Base-by-base conservation (phyloP, 2,329 filamentous ascomycete species). In the Talaromyces sp. region DNA sequence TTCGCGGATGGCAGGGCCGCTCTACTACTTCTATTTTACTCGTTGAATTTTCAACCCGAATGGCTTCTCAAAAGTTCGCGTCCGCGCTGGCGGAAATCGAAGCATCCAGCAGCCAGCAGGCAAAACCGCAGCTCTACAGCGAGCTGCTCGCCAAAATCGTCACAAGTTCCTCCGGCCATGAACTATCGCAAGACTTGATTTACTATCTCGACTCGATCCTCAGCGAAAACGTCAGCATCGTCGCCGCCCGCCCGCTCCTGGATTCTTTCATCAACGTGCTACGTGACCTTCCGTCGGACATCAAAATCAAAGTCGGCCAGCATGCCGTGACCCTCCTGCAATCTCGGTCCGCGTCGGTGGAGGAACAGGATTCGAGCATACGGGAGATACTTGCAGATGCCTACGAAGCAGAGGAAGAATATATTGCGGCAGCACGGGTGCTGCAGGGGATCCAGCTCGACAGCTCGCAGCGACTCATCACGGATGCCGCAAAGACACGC, bases 381-480 rank as follows among this genome's bases (percentile, higher is more conserved):
- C 90, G 92, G 65, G 87, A 93, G 71, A 85, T 92, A 59, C 82
- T 96, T 19, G 93, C 93, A 22, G 86, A 90, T 62, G 91, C 92
- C 13, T 89, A 95, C 78, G 92, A 98, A 77, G 78, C 79, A 61
- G 86, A 90, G 66, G 91, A 96, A 55, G 91, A 96, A 73, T 96
- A 89, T 74, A 79, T 84, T 25, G 84, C 85, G 32, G 92, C 93
- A 0, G 95, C 95, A 30, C 87, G 88, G 71, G 82, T 85, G 10
- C 84, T 99, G 7, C 86, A 91, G 70, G 88, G 88, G 42, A 96
- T 98, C 68, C 90, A 92, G 36, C 87, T 98, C 54, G 93, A 99
- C 72, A 89, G 86, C 61, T 93, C 92, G 2, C 92, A 96, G 79
- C 88, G 93, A 55, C 87, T 90, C 61, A 87, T 97, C 39, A 86